A percentile compares a stretch with the other conserved stretches of the same genome.
Evolutionary conservation across 305 asterid species (phyloP).

Genomic region (Caryopteris hybrid): DNA sequence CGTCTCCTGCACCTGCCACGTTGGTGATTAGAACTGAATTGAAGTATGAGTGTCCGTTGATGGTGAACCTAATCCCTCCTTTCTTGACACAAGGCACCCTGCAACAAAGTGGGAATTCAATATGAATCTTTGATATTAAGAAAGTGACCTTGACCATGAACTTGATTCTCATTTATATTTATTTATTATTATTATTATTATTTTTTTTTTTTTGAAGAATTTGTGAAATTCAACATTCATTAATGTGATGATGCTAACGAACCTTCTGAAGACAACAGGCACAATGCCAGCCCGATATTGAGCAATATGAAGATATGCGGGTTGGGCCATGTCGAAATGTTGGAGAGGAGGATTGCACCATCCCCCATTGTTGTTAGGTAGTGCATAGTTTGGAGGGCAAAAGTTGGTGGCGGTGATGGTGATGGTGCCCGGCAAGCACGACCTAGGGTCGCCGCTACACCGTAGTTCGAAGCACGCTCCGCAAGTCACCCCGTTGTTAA

Average conservation of each 20-base stretch:
- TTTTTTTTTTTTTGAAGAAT: too few species aligned
- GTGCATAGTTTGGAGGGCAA: constrained; percentile 19
- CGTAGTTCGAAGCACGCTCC: constrained; percentile 25
- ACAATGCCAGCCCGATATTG: constrained; percentile 24
- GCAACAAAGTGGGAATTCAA: not conserved
- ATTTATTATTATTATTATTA: too few species aligned
- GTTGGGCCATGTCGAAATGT: constrained; percentile 28
- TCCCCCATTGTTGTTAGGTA: constrained; percentile 21
- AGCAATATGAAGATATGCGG: constrained; percentile 21
- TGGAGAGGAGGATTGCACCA: constrained; percentile 30
- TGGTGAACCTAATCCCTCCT: constrained; percentile 21
- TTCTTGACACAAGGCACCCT: constrained; percentile 22
- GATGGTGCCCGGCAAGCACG: constrained; percentile 16
- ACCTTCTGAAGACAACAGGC: constrained; percentile 19
- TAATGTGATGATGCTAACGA: not conserved
- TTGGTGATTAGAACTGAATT: constrained; percentile 46
- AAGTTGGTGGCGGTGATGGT: constrained; percentile 24
- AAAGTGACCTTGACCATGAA: too few species aligned
- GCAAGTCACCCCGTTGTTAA: constrained; percentile 23
- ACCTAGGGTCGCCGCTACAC: constrained; percentile 1
- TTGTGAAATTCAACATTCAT: not conserved
- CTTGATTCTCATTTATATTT: too few species aligned
- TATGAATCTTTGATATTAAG: too few species aligned
- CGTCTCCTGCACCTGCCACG: constrained; percentile 59
- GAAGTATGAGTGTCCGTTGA: constrained; percentile 41